Evolutionary conservation across 306 rosid genomes (phyloP).

Genomic region (Lathyrus aphaca): DNA sequence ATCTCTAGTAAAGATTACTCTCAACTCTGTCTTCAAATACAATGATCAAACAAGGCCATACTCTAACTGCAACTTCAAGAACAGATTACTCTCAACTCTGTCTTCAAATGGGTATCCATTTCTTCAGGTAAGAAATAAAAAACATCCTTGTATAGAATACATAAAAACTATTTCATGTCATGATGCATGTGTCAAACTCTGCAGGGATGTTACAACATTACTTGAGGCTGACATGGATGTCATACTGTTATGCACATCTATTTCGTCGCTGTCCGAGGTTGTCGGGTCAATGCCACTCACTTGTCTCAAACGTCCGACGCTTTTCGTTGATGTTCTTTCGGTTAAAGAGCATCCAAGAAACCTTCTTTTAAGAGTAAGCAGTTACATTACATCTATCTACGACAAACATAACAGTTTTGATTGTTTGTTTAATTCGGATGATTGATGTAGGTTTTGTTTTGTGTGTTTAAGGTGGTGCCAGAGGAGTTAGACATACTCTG

Average conservation of each 20-base stretch:
- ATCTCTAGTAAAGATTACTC: too few relatives aligned
- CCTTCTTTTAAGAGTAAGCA: slow-evolving; percentile 47
- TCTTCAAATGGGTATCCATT: slow-evolving; percentile 59
- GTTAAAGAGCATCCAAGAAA: slow-evolving; percentile 70
- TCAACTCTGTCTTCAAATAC: too few relatives aligned
- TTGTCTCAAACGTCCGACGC: too few relatives aligned
- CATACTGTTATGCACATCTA: slow-evolving; percentile 60
- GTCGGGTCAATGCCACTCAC: too few relatives aligned
- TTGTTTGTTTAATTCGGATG: not conserved
- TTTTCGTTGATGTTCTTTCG: slow-evolving; percentile 68
- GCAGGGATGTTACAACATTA: slow-evolving; percentile 38
- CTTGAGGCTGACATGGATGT: slow-evolving; percentile 58
- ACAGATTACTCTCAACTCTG: too few relatives aligned
- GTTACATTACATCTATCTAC: not conserved
- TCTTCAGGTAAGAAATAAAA: slow-evolving; percentile 52
- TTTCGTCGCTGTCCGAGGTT: slow-evolving; percentile 53
- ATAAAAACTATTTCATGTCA: slow-evolving; percentile 1
- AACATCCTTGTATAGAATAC: not conserved
- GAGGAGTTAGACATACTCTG: slow-evolving; percentile 61
- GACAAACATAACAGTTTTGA: not conserved
- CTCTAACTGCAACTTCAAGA: too few relatives aligned
- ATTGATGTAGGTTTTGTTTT: not conserved
- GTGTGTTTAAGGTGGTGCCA: slow-evolving; percentile 43
- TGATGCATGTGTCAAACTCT: slow-evolving; percentile 18
- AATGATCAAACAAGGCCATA: too few relatives aligned